Conservation (phyloP, 805 yeast species). For the Yarrowia divulgata region DNA sequence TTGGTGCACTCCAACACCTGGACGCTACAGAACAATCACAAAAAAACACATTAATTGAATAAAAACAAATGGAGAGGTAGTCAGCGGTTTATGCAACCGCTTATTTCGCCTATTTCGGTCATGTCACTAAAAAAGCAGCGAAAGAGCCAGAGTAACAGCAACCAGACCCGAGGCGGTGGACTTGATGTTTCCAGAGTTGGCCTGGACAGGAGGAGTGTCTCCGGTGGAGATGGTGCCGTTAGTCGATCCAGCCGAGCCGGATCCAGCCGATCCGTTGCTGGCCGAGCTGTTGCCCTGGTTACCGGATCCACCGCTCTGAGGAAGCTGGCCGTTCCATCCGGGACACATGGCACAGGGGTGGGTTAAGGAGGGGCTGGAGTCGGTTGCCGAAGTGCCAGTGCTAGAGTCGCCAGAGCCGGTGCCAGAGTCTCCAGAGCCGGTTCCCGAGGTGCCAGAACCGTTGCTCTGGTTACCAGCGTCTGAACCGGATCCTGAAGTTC, state of each 20-base stretch:
- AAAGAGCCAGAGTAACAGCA: not conserved
- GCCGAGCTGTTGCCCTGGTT: constrained; percentile 3
- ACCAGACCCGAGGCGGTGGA: constrained; percentile 7
- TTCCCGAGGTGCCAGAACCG: not conserved
- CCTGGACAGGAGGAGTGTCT: not conserved
- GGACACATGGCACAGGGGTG: not conserved
- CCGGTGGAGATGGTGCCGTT: too few relatives aligned
- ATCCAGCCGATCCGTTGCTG: too few relatives aligned
- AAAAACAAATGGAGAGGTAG: not conserved
- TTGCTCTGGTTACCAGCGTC: not conserved
- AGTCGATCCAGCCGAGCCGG: too few relatives aligned
- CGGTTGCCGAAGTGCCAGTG: too few relatives aligned
- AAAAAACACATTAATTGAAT: constrained; percentile 7
- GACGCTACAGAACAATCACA: too few relatives aligned
- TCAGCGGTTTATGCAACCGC: too few relatives aligned
- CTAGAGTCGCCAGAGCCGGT: not conserved
- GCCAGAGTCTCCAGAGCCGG: not conserved
- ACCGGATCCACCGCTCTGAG: not conserved
- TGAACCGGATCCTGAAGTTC: not conserved
- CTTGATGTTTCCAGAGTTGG: constrained; percentile 7
- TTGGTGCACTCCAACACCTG: too few relatives aligned
- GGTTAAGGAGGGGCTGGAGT: not conserved
- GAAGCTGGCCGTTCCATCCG: constrained; percentile 24
- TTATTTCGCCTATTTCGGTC: too few relatives aligned
- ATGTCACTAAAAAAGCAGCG: not conserved